Evolutionary conservation across 305 asterid genomes (phyloP).

Genomic region (Fraxinus platypoda): DNA sequence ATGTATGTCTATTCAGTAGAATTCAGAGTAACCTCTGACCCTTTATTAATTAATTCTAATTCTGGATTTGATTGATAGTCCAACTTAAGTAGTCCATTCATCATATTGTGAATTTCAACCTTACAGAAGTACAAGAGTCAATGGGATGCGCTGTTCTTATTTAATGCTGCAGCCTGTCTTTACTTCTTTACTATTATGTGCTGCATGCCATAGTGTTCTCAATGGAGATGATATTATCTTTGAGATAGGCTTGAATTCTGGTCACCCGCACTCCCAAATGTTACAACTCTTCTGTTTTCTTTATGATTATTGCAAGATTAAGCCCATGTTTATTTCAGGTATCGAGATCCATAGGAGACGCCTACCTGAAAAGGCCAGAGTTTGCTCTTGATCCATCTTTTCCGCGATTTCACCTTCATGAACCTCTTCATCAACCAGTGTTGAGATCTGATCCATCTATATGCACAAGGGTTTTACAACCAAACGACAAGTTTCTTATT

Average conservation of each 20-base stretch:
- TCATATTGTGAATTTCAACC: neutral
- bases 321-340: slow-evolving; percentile 45
- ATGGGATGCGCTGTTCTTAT: neutral
- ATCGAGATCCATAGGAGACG: slow-evolving; percentile 90
- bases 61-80: neutral
- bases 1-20: slow-evolving; percentile 1
- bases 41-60: neutral
- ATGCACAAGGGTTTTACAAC: slow-evolving; percentile 40
- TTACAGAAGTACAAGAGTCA: neutral
- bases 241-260: neutral
- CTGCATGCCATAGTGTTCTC: neutral
- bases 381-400: slow-evolving; percentile 53
- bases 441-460: slow-evolving; percentile 75
- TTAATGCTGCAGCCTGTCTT: neutral
- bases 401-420: slow-evolving; percentile 61
- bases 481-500: slow-evolving; percentile 59
- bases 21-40: neutral
- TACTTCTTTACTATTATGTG: neutral
- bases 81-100: neutral
- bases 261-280: neutral
- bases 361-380: slow-evolving; percentile 70
- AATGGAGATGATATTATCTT: neutral
- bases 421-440: slow-evolving; percentile 58
- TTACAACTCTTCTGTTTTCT: neutral
- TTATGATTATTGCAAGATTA: neutral